These are phyloP conservation scores for Herpetospermum pedunculosum DNA, from an alignment of 306 rosid species.

Conservation along the genomic window DNA sequence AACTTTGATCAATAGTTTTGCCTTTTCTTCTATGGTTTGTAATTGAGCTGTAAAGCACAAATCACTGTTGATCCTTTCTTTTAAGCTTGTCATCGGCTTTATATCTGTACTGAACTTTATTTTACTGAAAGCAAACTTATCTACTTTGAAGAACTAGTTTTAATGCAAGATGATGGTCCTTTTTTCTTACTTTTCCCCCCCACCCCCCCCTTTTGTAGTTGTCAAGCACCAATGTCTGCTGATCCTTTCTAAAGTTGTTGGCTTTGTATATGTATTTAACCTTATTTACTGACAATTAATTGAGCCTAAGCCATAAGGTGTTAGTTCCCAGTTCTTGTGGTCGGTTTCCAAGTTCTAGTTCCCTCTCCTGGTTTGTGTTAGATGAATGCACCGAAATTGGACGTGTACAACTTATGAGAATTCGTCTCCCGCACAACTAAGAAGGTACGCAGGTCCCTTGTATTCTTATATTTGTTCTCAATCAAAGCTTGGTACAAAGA, in stretches of 20 bases:
- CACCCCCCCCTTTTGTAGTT: background rate
- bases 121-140: background rate
- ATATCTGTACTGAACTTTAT: background rate
- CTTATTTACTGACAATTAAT: background rate
- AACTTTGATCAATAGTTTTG: background rate
- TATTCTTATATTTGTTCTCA: no score
- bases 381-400: background rate
- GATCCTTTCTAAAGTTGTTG: background rate
- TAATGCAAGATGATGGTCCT: constrained; percentile 3
- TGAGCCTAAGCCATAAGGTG: background rate
- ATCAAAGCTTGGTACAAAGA: no score
- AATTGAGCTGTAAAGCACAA: constrained; percentile 7
- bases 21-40: background rate
- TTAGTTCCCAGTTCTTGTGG: background rate
- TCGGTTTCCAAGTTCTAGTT: background rate
- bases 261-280: background rate
- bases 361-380: background rate
- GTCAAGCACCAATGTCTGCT: background rate
- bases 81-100: constrained; percentile 1
- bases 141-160: background rate
- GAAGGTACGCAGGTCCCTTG: constrained; percentile 6
- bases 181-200: background rate
- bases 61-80: background rate
- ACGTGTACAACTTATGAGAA: background rate
- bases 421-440: background rate